phyloP scores from a whole-genome alignment of 495 filamentous ascomycete species.

The Penicillium nucicola region DNA sequence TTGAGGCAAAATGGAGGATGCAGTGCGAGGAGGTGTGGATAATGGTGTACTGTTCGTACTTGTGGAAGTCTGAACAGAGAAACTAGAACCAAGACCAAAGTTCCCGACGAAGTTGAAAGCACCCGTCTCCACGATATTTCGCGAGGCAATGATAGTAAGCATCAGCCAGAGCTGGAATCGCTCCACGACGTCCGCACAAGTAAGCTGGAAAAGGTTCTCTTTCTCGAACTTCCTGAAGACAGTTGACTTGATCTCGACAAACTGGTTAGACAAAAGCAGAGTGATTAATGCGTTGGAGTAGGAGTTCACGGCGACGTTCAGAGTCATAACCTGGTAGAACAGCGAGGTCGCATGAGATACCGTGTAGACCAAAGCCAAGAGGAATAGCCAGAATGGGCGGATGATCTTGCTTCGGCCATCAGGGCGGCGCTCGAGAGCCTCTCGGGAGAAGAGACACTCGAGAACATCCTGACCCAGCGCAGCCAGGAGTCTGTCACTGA shows the following conservation, averaged over 20 bases:
- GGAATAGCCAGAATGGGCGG: conserved; percentile 85
- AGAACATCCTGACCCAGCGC: conserved; percentile 94
- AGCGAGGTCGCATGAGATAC: conserved; percentile 80
- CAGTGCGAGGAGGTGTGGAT: conserved; percentile 46
- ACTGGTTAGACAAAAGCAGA: conserved; percentile 89
- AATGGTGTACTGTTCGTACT: conserved; percentile 45
- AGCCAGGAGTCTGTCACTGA: conserved; percentile 79
- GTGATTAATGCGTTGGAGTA: conserved; percentile 96
- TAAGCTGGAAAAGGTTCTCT: conserved; percentile 94
- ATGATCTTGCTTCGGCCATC: conserved; percentile 92
- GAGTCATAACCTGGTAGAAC: conserved; percentile 95
- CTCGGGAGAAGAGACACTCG: conserved; percentile 89
- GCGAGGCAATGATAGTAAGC: conserved; percentile 89
- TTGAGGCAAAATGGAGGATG: conserved; percentile 70
- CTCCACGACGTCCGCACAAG: conserved; percentile 95
- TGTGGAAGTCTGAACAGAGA: conserved; percentile 28
- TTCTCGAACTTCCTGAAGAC: conserved; percentile 99
- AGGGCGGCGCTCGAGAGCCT: conserved; percentile 82
- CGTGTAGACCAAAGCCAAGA: conserved; percentile 83
- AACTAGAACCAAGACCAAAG: conserved; percentile 29
- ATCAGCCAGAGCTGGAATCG: conserved; percentile 98
- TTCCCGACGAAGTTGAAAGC: conserved; percentile 40
- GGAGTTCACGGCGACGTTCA: conserved; percentile 98
- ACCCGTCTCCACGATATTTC: conserved; percentile 93
- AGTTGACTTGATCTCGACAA: conserved; percentile 95